These are phyloP conservation scores for Didymella pinodella DNA, from an alignment of 2,329 filamentous ascomycete genomes.

Conservation along the genomic window DNA sequence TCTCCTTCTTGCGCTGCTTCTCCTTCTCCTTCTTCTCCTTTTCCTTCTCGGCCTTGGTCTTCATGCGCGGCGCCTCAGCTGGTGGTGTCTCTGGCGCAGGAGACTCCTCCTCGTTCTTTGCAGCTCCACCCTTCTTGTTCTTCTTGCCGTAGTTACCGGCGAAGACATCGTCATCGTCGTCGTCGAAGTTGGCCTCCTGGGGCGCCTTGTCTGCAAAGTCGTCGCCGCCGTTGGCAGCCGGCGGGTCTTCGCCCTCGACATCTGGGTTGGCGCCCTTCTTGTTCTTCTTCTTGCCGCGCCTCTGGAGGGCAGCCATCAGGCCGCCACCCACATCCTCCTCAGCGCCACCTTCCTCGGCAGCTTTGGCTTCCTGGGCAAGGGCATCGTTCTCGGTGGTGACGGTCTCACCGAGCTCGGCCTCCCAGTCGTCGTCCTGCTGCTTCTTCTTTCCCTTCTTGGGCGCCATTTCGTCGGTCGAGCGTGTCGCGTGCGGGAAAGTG, in stretches of 20 bases:
- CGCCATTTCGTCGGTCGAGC: constrained; percentile 68
- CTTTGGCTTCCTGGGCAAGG: constrained; percentile 48
- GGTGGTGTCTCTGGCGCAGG: constrained; percentile 43
- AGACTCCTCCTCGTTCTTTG: constrained; percentile 52
- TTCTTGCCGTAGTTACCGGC: constrained; percentile 71
- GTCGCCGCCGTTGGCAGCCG: constrained; percentile 53
- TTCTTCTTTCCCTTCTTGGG: constrained; percentile 94
- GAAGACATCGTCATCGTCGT: constrained; percentile 79
- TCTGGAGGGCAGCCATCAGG: constrained; percentile 59
- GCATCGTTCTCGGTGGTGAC: constrained; percentile 67
- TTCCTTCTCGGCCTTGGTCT: constrained; percentile 99
- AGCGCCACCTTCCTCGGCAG: constrained; percentile 46
- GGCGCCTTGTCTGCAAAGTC: constrained; percentile 72
- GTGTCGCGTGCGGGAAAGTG: constrained; percentile 1
- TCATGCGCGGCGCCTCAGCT: constrained; percentile 61
- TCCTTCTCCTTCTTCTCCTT: constrained; percentile 97
- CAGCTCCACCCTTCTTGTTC: constrained; percentile 68
- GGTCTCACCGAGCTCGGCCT: constrained; percentile 85
- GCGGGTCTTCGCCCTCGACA: constrained; percentile 70
- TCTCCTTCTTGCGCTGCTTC: constrained; percentile 98
- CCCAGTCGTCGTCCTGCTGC: constrained; percentile 92
- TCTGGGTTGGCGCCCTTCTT: constrained; percentile 75
- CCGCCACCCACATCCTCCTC: constrained; percentile 60
- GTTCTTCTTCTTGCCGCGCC: constrained; percentile 79
- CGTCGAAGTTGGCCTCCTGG: constrained; percentile 72